Evolutionary conservation across 768 basidiomycete species (phyloP).

Genomic region (Russula earlei): DNA sequence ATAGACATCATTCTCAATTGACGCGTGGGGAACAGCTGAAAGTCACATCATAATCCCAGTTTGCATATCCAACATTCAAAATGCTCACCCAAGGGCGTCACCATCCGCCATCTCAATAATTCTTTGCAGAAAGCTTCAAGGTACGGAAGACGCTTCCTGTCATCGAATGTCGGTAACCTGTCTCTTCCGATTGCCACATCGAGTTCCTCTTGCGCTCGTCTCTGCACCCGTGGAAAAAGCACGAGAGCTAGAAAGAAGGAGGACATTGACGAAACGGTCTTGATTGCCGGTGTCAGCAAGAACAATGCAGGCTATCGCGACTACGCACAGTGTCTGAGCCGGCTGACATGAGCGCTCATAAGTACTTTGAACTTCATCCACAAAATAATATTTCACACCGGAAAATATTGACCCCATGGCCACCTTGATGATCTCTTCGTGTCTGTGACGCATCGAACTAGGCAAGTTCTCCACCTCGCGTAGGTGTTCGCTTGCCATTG

Average conservation of each 20-base stretch:
- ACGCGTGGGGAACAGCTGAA: not conserved
- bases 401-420: not conserved
- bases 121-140: constrained; percentile 24
- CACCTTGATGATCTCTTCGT: not conserved
- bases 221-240: constrained; percentile 24
- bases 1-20: constrained; percentile 5
- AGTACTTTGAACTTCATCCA: not conserved
- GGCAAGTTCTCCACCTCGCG: not conserved
- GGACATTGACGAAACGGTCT: constrained; percentile 19
- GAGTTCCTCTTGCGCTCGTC: constrained; percentile 23
- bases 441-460: not conserved
- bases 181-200: constrained; percentile 22
- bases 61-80: not conserved
- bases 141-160: constrained; percentile 23
- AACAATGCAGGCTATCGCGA: not conserved
- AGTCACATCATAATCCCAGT: not conserved
- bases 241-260: constrained; percentile 24
- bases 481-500: not conserved
- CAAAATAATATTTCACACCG: not conserved
- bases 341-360: not conserved
- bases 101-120: constrained; percentile 21
- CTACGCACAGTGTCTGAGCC: constrained; percentile 21
- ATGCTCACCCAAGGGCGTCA: constrained; percentile 2
- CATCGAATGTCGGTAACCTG: constrained; percentile 23
- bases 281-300: not conserved